Conservation (phyloP, 805 yeast species). For the Saccharomyces kudriavzevii region DNA sequence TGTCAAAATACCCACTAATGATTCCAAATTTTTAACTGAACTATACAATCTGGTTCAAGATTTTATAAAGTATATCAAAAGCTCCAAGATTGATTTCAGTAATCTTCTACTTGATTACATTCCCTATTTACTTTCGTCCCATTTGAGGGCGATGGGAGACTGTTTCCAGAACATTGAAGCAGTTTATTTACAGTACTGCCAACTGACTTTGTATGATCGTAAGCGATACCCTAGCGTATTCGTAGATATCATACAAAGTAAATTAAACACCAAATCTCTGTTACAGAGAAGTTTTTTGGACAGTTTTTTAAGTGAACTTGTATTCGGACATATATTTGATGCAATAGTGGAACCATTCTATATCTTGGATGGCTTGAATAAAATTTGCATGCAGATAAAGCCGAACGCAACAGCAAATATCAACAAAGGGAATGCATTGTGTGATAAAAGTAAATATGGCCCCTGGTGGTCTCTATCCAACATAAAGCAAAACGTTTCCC, state of each 20-base stretch:
- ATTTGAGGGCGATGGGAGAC: slow-evolving; percentile 9
- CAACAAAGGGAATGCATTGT: background rate
- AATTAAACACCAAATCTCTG: slow-evolving; percentile 11
- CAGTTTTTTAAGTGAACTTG: slow-evolving; percentile 15
- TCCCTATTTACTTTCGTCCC: slow-evolving; percentile 20
- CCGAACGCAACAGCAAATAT: background rate
- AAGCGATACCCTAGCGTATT: slow-evolving; percentile 16
- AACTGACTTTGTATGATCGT: slow-evolving; percentile 7
- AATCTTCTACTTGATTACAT: slow-evolving; percentile 19
- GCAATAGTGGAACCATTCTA: slow-evolving; percentile 24
- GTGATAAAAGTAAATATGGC: background rate
- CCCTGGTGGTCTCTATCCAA: background rate
- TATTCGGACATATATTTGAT: slow-evolving; percentile 20
- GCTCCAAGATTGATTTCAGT: slow-evolving; percentile 7
- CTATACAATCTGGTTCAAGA: slow-evolving; percentile 13
- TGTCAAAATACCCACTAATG: slow-evolving; percentile 21
- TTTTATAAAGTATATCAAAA: slow-evolving; percentile 4
- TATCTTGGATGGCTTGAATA: slow-evolving; percentile 14
- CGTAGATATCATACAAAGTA: slow-evolving; percentile 6
- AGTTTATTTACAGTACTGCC: slow-evolving; percentile 8
- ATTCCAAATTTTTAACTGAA: slow-evolving; percentile 15
- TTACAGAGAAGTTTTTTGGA: slow-evolving; percentile 21
- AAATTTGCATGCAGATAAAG: slow-evolving; percentile 5
- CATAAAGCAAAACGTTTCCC: background rate
- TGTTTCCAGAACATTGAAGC: background rate